Evolutionary conservation across 2,329 filamentous ascomycete species (phyloP).

Genomic region (Mycogone perniciosa): DNA sequence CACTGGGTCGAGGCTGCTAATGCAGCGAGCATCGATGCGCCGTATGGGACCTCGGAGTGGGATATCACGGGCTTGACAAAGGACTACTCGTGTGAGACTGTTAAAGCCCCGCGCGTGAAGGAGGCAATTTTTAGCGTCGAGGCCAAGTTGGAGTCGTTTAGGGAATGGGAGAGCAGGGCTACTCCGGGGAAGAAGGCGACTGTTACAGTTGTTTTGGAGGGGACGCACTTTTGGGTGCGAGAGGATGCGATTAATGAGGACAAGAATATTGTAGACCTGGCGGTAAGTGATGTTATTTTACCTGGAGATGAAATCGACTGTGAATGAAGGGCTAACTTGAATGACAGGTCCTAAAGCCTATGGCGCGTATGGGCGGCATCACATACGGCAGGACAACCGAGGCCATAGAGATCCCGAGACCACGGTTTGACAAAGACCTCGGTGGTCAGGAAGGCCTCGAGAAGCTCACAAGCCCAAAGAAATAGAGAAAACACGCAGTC

Average conservation of each 20-base stretch:
- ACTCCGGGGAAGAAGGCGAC: conserved; percentile 69
- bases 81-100: conserved; percentile 54
- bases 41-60: conserved; percentile 75
- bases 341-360: conserved; percentile 59
- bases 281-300: conserved; percentile 36
- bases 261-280: conserved; percentile 65
- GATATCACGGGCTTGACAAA: conserved; percentile 68
- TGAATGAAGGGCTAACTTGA: not conserved
- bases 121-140: conserved; percentile 83
- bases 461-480: conserved; percentile 43
- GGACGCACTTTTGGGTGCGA: conserved; percentile 78
- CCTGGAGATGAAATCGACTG: not conserved
- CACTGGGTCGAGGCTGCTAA: conserved; percentile 85
- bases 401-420: conserved; percentile 63
- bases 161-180: conserved; percentile 69
- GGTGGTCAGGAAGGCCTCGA: conserved; percentile 49
- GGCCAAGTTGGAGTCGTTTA: conserved; percentile 66
- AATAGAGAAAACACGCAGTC: conserved; percentile 3
- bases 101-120: conserved; percentile 65
- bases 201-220: conserved; percentile 72
- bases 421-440: conserved; percentile 48
- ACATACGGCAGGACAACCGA: conserved; percentile 69
- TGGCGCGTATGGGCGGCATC: conserved; percentile 78
- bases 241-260: conserved; percentile 83
- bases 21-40: conserved; percentile 69